Conservation (phyloP, 2,329 filamentous ascomycete species). For the Colletotrichum tabaci region DNA sequence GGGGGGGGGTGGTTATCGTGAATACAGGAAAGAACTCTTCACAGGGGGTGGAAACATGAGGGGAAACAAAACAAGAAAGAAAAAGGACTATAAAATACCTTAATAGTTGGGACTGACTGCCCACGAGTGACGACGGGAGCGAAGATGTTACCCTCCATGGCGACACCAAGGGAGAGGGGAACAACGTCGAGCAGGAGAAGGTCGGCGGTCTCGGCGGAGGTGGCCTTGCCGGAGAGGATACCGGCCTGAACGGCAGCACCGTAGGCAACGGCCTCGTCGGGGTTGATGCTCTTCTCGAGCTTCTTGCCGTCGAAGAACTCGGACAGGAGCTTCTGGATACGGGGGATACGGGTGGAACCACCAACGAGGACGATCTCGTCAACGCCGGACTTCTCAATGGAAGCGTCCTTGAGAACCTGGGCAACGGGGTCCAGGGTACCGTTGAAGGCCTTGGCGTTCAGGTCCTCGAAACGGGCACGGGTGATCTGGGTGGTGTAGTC, state of each 20-base stretch:
- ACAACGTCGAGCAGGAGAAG: conserved; percentile 96
- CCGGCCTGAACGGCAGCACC: conserved; percentile 98
- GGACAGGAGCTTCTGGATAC: conserved; percentile 98
- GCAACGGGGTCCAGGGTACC: conserved; percentile 96
- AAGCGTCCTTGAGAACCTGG: conserved; percentile 95
- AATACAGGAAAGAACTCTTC: too few relatives aligned
- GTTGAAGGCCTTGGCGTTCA: conserved; percentile 95
- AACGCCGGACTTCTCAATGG: conserved; percentile 89
- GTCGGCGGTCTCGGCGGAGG: conserved; percentile 93
- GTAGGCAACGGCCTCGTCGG: conserved; percentile 98
- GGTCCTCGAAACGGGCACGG: conserved; percentile 98
- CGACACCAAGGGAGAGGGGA: conserved; percentile 96
- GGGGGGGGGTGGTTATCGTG: too few relatives aligned
- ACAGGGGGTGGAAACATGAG: too few relatives aligned
- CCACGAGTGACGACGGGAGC: conserved; percentile 91
- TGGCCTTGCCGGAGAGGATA: conserved; percentile 98
- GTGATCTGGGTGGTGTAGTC: conserved; percentile 98
- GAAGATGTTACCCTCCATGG: conserved; percentile 99
- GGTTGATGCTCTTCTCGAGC: conserved; percentile 99
- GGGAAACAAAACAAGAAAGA: not conserved
- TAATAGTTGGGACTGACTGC: conserved; percentile 82
- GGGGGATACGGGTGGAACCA: conserved; percentile 98
- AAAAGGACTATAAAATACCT: conserved; percentile 70
- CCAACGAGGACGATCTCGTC: conserved; percentile 99
- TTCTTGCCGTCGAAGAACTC: conserved; percentile 99